Evolutionary conservation across 257 asterid genomes (phyloP).

Genomic region (Forsythia suspensa): DNA sequence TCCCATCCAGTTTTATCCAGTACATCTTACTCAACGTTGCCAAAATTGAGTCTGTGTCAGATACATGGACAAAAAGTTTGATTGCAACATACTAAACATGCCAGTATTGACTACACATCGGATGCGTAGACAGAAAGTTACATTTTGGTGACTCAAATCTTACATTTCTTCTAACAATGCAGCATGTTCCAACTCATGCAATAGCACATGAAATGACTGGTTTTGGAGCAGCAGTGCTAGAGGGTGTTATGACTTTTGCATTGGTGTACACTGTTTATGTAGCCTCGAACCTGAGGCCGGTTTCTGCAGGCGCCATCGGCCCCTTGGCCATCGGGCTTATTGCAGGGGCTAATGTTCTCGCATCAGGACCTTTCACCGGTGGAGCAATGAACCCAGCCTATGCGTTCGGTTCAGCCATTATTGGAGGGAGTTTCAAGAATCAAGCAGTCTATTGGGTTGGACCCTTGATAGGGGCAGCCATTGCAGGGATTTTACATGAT

Average conservation of each 20-base stretch:
- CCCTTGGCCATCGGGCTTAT: constrained; percentile 67
- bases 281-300: constrained; percentile 55
- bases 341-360: constrained; percentile 74
- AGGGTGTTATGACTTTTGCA: constrained; percentile 74
- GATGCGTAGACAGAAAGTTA: background rate
- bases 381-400: constrained; percentile 89
- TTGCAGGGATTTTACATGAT: constrained; percentile 67
- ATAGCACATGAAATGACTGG: constrained; percentile 81
- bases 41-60: background rate
- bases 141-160: background rate
- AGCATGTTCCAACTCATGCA: constrained; percentile 51
- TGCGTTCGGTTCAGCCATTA: constrained; percentile 63
- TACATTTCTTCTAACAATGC: background rate
- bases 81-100: background rate
- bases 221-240: constrained; percentile 81
- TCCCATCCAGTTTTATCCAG: too few species aligned
- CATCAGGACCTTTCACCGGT: constrained; percentile 78
- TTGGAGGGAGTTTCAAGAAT: constrained; percentile 71
- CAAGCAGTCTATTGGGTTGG: constrained; percentile 92
- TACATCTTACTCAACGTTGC: background rate
- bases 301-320: constrained; percentile 54
- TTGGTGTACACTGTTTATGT: constrained; percentile 73
- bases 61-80: background rate
- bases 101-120: background rate
- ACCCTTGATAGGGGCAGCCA: constrained; percentile 71